These are phyloP conservation scores for Colletotrichum cereale DNA, from an alignment of 2,329 filamentous ascomycete species.

Conservation along the genomic window DNA sequence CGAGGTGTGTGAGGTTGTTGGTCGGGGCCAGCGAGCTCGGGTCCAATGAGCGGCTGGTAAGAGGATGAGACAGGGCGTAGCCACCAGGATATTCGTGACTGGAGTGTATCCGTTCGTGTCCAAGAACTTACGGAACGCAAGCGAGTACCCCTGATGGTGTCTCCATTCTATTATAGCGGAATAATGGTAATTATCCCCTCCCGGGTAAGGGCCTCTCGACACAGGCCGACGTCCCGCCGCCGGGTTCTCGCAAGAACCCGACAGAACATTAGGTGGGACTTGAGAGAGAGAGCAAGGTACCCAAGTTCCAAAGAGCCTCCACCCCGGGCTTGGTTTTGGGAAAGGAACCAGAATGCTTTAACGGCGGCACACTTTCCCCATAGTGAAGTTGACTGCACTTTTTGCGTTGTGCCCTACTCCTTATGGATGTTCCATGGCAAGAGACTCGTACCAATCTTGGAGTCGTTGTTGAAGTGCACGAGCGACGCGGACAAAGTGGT, in stretches of 20 bases:
- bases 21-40: constrained; percentile 25
- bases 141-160: constrained; percentile 20
- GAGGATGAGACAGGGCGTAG: constrained; percentile 31
- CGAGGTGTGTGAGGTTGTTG: constrained; percentile 35
- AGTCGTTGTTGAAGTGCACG: background rate
- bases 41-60: constrained; percentile 23
- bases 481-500: constrained; percentile 22
- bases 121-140: constrained; percentile 20
- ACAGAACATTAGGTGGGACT: constrained; percentile 1
- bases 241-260: constrained; percentile 18
- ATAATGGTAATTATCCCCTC: constrained; percentile 7
- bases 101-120: constrained; percentile 4
- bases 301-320: constrained; percentile 3
- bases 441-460: background rate
- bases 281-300: background rate
- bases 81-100: constrained; percentile 18
- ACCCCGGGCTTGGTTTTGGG: constrained; percentile 24
- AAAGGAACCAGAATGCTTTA: constrained; percentile 24
- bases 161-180: constrained; percentile 12
- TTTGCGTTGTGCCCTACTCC: background rate
- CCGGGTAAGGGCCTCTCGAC: constrained; percentile 16
- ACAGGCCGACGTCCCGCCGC: constrained; percentile 14
- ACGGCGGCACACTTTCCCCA: constrained; percentile 21
- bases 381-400: background rate
- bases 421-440: background rate